These are phyloP conservation scores for Dactylellina parvicollis DNA, from an alignment of 2,329 filamentous ascomycete genomes.

Conservation along the genomic window DNA sequence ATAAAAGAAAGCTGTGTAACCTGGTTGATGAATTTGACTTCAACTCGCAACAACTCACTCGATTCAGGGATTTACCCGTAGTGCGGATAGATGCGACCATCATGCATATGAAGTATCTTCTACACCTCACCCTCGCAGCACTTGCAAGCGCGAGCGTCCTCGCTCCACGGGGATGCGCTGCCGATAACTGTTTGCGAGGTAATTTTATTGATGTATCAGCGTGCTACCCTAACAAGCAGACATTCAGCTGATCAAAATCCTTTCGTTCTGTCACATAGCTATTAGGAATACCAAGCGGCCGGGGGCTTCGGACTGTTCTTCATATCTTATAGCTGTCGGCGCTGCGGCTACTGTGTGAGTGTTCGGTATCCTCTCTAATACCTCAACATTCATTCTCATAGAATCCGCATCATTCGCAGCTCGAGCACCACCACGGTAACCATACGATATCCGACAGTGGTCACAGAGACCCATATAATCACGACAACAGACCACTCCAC, in stretches of 20 bases:
- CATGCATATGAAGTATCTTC: not conserved
- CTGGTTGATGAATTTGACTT: too few relatives aligned
- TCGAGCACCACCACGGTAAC: not conserved
- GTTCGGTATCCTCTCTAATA: not conserved
- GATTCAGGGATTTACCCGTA: too few relatives aligned
- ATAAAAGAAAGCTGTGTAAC: too few relatives aligned
- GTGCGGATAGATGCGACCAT: not conserved
- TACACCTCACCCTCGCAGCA: not conserved
- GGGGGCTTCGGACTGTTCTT: not conserved
- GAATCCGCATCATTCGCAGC: too few relatives aligned
- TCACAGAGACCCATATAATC: not conserved
- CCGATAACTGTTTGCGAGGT: conserved; percentile 11
- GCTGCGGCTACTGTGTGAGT: not conserved
- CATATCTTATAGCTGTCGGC: not conserved
- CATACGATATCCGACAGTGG: not conserved
- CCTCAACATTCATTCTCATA: not conserved
- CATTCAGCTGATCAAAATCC: not conserved
- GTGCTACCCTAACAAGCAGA: not conserved
- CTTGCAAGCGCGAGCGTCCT: not conserved
- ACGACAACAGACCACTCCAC: not conserved
- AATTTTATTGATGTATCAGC: not conserved
- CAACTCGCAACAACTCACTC: too few relatives aligned
- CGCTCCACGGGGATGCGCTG: not conserved
- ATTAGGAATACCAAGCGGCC: not conserved
- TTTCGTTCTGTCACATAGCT: too few relatives aligned